Conservation (phyloP, 2,329 filamentous ascomycete genomes). For the Tolypocladium ovalisporum region DNA sequence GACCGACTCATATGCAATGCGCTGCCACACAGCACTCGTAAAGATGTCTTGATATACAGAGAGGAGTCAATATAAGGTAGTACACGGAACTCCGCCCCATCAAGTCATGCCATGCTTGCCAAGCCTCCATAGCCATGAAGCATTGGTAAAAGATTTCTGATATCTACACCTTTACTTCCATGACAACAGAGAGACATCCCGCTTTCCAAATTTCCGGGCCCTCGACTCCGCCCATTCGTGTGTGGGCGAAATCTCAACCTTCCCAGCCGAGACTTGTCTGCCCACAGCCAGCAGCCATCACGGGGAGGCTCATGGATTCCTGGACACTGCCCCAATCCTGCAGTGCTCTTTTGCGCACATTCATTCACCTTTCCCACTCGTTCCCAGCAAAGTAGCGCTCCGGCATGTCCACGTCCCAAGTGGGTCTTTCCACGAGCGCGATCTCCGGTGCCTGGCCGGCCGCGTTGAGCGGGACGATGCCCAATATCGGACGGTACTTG, state of each 20-base stretch:
- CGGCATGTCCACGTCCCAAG: slow-evolving; percentile 71
- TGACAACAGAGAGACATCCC: background rate
- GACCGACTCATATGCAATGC: too few relatives aligned
- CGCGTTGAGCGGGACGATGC: slow-evolving; percentile 40
- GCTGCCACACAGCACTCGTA: background rate
- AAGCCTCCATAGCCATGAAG: background rate
- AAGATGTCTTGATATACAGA: background rate
- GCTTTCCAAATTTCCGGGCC: background rate
- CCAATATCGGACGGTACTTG: slow-evolving; percentile 91
- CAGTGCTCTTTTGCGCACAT: background rate
- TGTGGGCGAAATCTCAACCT: background rate
- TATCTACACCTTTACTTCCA: background rate
- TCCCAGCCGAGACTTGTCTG: background rate
- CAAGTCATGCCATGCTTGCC: background rate
- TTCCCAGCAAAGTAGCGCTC: slow-evolving; percentile 55
- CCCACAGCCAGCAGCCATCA: background rate
- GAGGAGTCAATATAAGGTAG: background rate
- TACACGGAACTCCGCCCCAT: background rate
- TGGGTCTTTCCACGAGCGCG: slow-evolving; percentile 76
- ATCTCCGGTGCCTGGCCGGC: slow-evolving; percentile 54
- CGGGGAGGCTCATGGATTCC: background rate
- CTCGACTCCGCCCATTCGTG: background rate
- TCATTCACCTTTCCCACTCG: slow-evolving; percentile 33
- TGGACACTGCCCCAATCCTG: background rate
- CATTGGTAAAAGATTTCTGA: background rate